Evolutionary conservation across 2,329 filamentous ascomycete genomes (phyloP).

Genomic region (Fusarium bulbicola): DNA sequence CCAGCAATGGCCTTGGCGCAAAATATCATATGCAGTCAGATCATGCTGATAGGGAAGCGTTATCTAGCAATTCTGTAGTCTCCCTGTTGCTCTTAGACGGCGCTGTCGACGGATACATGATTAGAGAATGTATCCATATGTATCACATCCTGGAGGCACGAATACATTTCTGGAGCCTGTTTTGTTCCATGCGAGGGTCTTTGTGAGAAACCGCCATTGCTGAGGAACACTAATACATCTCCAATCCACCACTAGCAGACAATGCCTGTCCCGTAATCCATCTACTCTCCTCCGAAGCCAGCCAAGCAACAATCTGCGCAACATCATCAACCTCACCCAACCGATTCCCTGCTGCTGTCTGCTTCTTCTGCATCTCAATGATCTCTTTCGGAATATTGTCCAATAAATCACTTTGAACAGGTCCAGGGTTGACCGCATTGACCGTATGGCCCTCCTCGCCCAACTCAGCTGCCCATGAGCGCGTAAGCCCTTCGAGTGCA

Average conservation of each 20-base stretch:
- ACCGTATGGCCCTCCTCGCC: constrained; percentile 63
- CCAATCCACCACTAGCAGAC: constrained; percentile 57
- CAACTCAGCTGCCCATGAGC: constrained; percentile 64
- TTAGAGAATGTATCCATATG: too few relatives aligned
- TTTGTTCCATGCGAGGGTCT: too few relatives aligned
- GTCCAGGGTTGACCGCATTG: constrained; percentile 68
- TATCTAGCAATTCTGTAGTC: too few relatives aligned
- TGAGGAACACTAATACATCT: constrained; percentile 16
- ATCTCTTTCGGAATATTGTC: constrained; percentile 47
- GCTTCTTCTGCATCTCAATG: constrained; percentile 21
- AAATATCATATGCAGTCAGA: too few relatives aligned
- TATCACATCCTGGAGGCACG: too few relatives aligned
- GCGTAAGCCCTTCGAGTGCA: constrained; percentile 53
- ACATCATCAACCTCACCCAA: constrained; percentile 63
- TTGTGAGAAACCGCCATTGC: too few relatives aligned
- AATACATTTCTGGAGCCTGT: too few relatives aligned
- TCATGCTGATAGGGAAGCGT: too few relatives aligned
- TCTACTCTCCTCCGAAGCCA: constrained; percentile 58
- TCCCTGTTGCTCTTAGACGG: too few relatives aligned
- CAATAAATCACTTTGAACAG: constrained; percentile 67
- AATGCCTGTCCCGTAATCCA: constrained; percentile 66
- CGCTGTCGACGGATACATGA: too few relatives aligned
- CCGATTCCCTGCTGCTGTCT: constrained; percentile 61
- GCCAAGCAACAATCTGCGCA: constrained; percentile 63
- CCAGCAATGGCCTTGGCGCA: too few relatives aligned